Evolutionary conservation across 768 basidiomycete species (phyloP).

Genomic region (Chlorophyllum brunneum): DNA sequence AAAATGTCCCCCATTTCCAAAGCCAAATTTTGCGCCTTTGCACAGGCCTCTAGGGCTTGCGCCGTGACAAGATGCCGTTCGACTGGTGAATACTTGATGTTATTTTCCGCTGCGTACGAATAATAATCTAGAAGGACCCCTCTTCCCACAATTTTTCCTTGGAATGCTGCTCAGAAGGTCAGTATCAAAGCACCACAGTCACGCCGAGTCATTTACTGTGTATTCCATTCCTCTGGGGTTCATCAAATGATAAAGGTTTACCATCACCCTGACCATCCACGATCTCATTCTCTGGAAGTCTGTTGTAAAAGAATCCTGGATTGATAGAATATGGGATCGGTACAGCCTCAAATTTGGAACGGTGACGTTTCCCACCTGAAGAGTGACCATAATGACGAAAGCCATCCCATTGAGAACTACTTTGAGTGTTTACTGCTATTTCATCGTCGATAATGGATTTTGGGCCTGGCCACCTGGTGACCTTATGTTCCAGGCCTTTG

Average conservation of each 20-base stretch:
- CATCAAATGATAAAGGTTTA: constrained; percentile 13
- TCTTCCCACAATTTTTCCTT: constrained; percentile 24
- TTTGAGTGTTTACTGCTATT: constrained; percentile 20
- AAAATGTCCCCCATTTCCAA: constrained; percentile 23
- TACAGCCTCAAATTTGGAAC: neutral
- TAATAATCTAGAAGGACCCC: constrained; percentile 22
- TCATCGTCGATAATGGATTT: constrained; percentile 21
- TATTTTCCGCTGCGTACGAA: constrained; percentile 18
- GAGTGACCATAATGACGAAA: constrained; percentile 12
- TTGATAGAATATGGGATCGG: neutral
- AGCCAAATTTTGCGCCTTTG: constrained; percentile 16
- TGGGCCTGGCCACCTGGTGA: constrained; percentile 14
- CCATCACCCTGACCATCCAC: constrained; percentile 15
- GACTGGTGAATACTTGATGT: constrained; percentile 16
- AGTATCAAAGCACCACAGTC: neutral
- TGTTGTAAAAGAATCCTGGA: constrained; percentile 22
- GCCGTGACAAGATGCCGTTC: constrained; percentile 18
- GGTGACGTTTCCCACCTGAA: neutral
- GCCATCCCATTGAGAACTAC: constrained; percentile 25
- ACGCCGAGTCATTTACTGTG: constrained; percentile 13
- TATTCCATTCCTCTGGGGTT: constrained; percentile 21
- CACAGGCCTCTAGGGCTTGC: constrained; percentile 18
- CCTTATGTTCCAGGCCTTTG: constrained; percentile 18
- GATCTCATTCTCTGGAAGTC: constrained; percentile 17
- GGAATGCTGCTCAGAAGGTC: constrained; percentile 14